These are phyloP conservation scores for Coniochaeta sp. DNA, from an alignment of 2,329 filamentous ascomycete species.

Conservation along the genomic window DNA sequence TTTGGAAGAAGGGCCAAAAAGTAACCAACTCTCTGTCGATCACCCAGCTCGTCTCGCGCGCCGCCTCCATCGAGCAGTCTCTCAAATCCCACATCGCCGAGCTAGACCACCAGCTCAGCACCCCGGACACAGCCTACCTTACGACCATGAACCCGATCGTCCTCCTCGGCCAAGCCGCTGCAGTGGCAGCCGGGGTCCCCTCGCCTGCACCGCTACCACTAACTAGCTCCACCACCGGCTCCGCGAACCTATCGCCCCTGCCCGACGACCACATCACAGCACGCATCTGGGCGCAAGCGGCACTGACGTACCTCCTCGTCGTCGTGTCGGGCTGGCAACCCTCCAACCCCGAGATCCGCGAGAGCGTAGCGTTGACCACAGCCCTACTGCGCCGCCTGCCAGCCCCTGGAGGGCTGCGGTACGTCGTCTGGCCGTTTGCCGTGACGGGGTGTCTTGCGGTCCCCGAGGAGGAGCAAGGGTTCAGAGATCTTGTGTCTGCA, in stretches of 20 bases:
- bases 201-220: neutral
- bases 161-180: neutral
- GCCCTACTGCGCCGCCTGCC: constrained; percentile 23
- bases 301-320: constrained; percentile 38
- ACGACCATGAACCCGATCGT: neutral
- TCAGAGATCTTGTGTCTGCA: constrained; percentile 28
- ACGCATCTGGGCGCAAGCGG: constrained; percentile 39
- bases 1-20: constrained; percentile 45
- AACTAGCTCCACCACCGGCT: neutral
- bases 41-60: constrained; percentile 36
- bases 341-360: constrained; percentile 30
- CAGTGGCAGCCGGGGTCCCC: neutral
- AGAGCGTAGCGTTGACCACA: constrained; percentile 19
- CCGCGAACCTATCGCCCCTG: neutral
- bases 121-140: neutral
- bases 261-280: constrained; percentile 11
- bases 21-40: constrained; percentile 34
- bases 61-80: constrained; percentile 28
- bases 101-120: constrained; percentile 16
- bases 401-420: constrained; percentile 19
- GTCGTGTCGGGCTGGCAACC: constrained; percentile 45
- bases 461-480: constrained; percentile 31
- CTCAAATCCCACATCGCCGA: constrained; percentile 24
- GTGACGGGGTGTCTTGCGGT: constrained; percentile 27
- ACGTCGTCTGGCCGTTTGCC: constrained; percentile 26